A percentile compares a stretch with the other conserved stretches of the same genome.
Evolutionary conservation across 768 basidiomycete species (phyloP).

Genomic region (Kwoniella dejecticola): DNA sequence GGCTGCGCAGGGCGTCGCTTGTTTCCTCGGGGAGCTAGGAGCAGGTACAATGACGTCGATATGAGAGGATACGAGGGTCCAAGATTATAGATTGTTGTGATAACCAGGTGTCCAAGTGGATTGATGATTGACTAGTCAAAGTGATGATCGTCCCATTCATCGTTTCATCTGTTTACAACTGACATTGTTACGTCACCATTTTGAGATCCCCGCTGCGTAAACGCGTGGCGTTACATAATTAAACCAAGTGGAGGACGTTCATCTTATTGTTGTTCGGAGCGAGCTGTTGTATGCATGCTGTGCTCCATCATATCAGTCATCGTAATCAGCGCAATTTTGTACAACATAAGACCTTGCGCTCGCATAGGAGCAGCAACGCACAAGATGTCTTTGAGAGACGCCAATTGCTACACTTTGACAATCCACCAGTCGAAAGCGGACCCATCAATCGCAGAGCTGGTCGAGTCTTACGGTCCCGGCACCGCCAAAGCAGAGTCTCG

Average conservation of each 20-base stretch:
- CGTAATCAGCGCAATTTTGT: no score
- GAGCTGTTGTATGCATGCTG: not conserved
- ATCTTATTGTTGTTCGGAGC: not conserved
- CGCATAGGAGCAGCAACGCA: not conserved
- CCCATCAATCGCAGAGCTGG: conserved; percentile 26
- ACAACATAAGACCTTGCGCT: not conserved
- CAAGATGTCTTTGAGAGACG: conserved; percentile 40
- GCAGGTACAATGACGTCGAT: no score
- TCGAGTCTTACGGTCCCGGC: conserved; percentile 10
- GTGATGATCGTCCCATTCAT: no score
- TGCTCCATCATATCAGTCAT: not conserved
- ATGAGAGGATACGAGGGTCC: no score
- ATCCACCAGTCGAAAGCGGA: conserved; percentile 21
- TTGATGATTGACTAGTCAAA: no score
- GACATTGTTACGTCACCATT: not conserved
- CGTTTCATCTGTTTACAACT: no score
- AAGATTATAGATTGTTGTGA: no score
- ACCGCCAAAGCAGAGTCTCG: conserved; percentile 11
- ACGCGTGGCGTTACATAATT: no score
- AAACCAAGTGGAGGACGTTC: not conserved
- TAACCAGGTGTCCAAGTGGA: no score
- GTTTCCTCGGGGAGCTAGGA: no score
- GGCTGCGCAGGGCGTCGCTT: no score
- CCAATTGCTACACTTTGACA: conserved; percentile 40
- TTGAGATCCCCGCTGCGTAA: not conserved